Base-by-base conservation (phyloP, 805 yeast species). In the Schwanniomyces pseudopolymorphus region DNA sequence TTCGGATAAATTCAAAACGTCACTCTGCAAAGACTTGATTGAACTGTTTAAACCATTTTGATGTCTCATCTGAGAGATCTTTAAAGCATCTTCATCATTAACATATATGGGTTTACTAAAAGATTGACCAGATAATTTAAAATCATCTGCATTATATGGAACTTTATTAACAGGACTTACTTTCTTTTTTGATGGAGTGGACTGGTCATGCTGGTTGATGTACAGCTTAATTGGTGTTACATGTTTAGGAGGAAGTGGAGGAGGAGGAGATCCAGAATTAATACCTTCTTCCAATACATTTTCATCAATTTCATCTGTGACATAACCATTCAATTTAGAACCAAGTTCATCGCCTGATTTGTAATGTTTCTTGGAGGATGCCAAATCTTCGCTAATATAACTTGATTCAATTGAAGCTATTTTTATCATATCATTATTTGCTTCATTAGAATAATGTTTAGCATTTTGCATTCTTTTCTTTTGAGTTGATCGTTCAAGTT, bases 1-100 rank as follows among this genome's bases (percentile, higher is more conserved):
- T 61, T 87, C 94, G 28, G 90, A 84, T 45, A 72, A 58, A 44
- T 72, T 73, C 45, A 72, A 64, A 4, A 73, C 77, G 49, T 73
- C 78, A 55, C 77, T 71, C 54, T 73, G 69, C 40, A 72, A 58
- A 2, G 76, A 70, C 47, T 72, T 67, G 45, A 70, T 58, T 3
- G 75, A 70, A 46, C 61, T 67, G 40, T 67, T 70, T 48, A 70
- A 58, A 31, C 68, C 74, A 47, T 69, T 71, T 39, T 64, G 71
- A 39, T 65, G 69, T 20, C 13, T 10, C 39, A 57, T 47, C 39
- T 65, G 69, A 6, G 69, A 62, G 22, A 66, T 52, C 37, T 60
- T 56, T 42, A 58, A 53, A 20, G 58, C 38, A 17, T 63, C 69
- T 41, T 62, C 69, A 16, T 65, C 70, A 7, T 60, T 55, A 26